Conservation (phyloP, 1,284 basidiomycete species). For the Chondrostereum purpureum region DNA sequence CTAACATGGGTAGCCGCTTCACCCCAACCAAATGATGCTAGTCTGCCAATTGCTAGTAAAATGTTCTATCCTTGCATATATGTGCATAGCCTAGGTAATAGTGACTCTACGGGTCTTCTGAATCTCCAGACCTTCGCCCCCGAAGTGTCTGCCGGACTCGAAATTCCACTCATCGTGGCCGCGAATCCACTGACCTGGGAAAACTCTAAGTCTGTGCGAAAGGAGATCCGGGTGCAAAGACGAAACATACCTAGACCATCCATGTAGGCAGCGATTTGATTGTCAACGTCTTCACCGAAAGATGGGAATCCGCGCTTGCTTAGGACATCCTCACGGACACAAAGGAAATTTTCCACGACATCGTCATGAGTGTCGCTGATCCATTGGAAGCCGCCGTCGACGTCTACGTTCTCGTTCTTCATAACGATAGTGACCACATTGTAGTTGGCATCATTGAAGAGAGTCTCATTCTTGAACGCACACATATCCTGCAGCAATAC, state of each 20-base stretch:
- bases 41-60: no score
- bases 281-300: slow-evolving; percentile 20
- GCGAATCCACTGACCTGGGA: slow-evolving; percentile 18
- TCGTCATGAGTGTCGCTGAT: slow-evolving; percentile 19
- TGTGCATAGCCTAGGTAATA: not conserved
- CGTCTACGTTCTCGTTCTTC: slow-evolving; percentile 20
- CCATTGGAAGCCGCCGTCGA: slow-evolving; percentile 24
- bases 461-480: slow-evolving; percentile 28
- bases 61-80: no score
- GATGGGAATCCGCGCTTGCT: slow-evolving; percentile 17
- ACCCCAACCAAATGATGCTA: no score
- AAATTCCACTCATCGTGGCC: slow-evolving; percentile 27
- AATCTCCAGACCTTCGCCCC: slow-evolving; percentile 22
- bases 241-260: slow-evolving; percentile 17
- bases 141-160: slow-evolving; percentile 27
- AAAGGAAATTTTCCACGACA: slow-evolving; percentile 17
- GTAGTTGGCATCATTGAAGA: slow-evolving; percentile 21
- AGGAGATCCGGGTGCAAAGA: not conserved
- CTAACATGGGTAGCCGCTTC: no score
- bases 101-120: slow-evolving; percentile 21
- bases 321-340: slow-evolving; percentile 6
- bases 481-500: slow-evolving; percentile 22
- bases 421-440: slow-evolving; percentile 28
- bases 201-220: not conserved
- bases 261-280: slow-evolving; percentile 21